Base-by-base conservation (phyloP, 306 rosid species). In the Trichosanthes cucumerina region DNA sequence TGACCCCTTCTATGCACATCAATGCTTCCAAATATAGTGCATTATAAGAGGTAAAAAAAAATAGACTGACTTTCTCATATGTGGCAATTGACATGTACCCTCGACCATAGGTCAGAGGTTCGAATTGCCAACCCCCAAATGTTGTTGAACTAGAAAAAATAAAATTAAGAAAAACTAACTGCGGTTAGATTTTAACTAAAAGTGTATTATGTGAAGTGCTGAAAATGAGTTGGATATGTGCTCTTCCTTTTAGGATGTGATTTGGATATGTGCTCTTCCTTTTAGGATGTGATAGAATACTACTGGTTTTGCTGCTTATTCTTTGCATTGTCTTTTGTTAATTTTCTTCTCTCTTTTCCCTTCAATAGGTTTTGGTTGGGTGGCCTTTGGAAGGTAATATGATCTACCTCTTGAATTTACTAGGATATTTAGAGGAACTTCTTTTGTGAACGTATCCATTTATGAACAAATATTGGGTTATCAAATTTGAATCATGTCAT, bases 351-450 rank as follows among this genome's bases (percentile, higher is more conserved):
- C 74, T 43, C 16, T 84, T 68, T 82, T 23, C 52, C 57, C 76
- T 80, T 23, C 68, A 9, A 77, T 78, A 93, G 98, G 98, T 94
- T 94, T 90, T 94, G 98, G 98, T 89, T 78, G 79, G 98, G 98
- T 88, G 98, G 98, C 87, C 34, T 92, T 81, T 94, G 90, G 90
- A 94, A 94, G 98, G 98, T 94, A 88, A 57, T 57, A 36, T 34
- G 69, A 56, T 56, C 12, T 56, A 7, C 41, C 57, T 44, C 41
- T 78, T 58, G 38, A 38, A 56, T n/a, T 56, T 28, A 52, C 47
- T 21, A 19, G 46, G 13, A 18, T 14, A 52, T 54, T 53, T 57
- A 0, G 47, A 36, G 62, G 31, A 70, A 18, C 0, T 52, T 52
- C 0, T 74, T 9, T 31, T 28, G n/a, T 1, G 2, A 23, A 75